Conservation (phyloP, 2,329 filamentous ascomycete species). For the Alternaria ethzedia region DNA sequence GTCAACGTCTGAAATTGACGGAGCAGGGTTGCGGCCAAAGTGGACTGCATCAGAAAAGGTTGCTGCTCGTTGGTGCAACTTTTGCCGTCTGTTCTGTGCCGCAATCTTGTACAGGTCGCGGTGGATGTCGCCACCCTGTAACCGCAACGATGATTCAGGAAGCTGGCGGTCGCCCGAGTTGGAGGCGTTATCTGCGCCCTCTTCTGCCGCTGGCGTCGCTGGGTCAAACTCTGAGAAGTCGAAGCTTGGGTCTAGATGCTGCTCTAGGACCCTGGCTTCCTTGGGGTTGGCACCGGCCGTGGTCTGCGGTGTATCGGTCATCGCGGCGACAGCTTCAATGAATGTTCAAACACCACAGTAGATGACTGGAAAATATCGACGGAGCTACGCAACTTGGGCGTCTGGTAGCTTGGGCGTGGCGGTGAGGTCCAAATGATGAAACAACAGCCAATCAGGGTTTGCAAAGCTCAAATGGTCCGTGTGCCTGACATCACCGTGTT, state of each 20-base stretch:
- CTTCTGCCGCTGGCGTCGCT: conserved; percentile 27
- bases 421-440: conserved; percentile 23
- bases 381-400: conserved; percentile 3
- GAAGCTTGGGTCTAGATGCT: conserved; percentile 50
- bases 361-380: neutral
- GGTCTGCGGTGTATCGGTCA: conserved; percentile 39
- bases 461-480: conserved; percentile 36
- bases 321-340: conserved; percentile 9
- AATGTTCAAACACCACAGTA: neutral
- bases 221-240: conserved; percentile 54
- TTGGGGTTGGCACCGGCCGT: conserved; percentile 36
- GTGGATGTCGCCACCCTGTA: conserved; percentile 80
- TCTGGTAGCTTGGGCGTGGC: conserved; percentile 17
- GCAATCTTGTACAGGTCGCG: conserved; percentile 78
- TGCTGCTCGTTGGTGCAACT: conserved; percentile 62
- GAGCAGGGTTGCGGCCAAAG: conserved; percentile 20
- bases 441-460: conserved; percentile 29
- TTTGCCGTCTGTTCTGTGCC: conserved; percentile 58
- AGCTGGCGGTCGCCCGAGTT: conserved; percentile 24
- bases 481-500: conserved; percentile 38
- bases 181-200: conserved; percentile 33
- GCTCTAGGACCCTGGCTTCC: conserved; percentile 49
- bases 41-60: conserved; percentile 68
- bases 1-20: conserved; percentile 31
- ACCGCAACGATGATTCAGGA: conserved; percentile 69